Percentiles rank a stretch among this genome's conserved stretches.
Evolutionary conservation across 2,329 filamentous ascomycete species (phyloP).

Genomic region (Didymella glomerata): DNA sequence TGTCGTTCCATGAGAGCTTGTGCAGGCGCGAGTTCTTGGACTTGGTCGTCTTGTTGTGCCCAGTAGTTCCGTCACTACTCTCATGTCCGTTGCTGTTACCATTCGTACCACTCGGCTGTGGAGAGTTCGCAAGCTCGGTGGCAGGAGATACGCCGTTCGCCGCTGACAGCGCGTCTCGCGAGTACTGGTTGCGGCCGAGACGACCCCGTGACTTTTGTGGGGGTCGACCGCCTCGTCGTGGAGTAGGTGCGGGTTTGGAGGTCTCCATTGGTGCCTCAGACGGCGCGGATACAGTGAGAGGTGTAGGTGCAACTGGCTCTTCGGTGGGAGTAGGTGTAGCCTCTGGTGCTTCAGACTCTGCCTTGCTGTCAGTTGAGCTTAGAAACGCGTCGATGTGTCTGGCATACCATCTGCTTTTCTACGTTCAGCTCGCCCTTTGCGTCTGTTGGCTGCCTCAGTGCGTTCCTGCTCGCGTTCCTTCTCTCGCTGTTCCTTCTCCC

Average conservation of each 20-base stretch:
- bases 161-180: conserved; percentile 44
- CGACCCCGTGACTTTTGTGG: conserved; percentile 45
- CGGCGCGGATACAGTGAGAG: conserved; percentile 36
- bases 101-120: conserved; percentile 44
- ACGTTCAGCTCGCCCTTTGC: conserved; percentile 82
- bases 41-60: conserved; percentile 68
- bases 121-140: conserved; percentile 43
- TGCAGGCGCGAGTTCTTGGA: conserved; percentile 63
- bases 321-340: conserved; percentile 37
- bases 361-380: conserved; percentile 31
- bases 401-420: conserved; percentile 79
- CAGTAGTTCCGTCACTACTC: conserved; percentile 64
- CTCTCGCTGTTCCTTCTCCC: conserved; percentile 68
- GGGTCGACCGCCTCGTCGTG: conserved; percentile 47
- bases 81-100: conserved; percentile 53
- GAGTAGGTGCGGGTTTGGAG: conserved; percentile 39
- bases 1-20: conserved; percentile 81
- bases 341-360: conserved; percentile 44
- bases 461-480: conserved; percentile 76
- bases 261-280: conserved; percentile 39
- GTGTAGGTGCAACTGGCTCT: conserved; percentile 35
- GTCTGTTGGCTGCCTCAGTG: conserved; percentile 77
- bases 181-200: conserved; percentile 52
- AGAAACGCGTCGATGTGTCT: conserved; percentile 14
- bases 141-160: conserved; percentile 47